Evolutionary conservation across 768 basidiomycete genomes (phyloP), one percentile per base, ranked within the genome.

Genomic region (Mycena sanguinolenta): DNA sequence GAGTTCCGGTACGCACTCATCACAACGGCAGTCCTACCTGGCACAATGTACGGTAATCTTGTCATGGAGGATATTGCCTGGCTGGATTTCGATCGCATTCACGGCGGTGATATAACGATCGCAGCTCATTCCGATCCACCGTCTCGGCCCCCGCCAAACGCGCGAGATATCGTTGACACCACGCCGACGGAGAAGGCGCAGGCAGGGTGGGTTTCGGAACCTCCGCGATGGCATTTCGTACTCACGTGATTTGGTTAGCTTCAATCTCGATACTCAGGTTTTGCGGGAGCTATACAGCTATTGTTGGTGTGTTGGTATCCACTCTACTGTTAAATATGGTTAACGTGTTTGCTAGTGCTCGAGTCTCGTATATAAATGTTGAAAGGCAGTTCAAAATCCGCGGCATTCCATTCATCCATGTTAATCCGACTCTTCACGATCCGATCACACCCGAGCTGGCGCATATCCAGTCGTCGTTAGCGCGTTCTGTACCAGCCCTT

Each of bases 341-440:
- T 14, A 42, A 32, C 28, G 60, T 39, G 38, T 69, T 39, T 39
- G 38, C 36, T 69, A 97, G 95, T 75, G 96, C 95, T 14, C 92
- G 95, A 21, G 94, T 96, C 21, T 92, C 95, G n/a, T 94, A 94
- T 76, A 92, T 90, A 72, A 94, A 91, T 75, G 91, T 98, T 63
- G 95, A 98, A 80, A 85, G 89, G 53, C 96, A 97, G 78, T 89
- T 98, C 79, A 95, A 96, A 79, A 80, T 89, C 25, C 92, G 93
- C 32, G 87, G 87, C 27, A 96, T 97, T 59, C 91, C 92, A 0
- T 95, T 90, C 76, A 89, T 85, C 3, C 88, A 93, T 58, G 91
- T 96, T 76, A 90, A 89, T 72, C 91, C 94, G 38, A 78, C 85
- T 16, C 80, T 77, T 53, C 75, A 82, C 30, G 75, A 82, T 36